A percentile compares a stretch with the other conserved stretches of the same genome.
Evolutionary conservation across 2,329 filamentous ascomycete genomes (phyloP).

Genomic region (Bipolaris gigantea): DNA sequence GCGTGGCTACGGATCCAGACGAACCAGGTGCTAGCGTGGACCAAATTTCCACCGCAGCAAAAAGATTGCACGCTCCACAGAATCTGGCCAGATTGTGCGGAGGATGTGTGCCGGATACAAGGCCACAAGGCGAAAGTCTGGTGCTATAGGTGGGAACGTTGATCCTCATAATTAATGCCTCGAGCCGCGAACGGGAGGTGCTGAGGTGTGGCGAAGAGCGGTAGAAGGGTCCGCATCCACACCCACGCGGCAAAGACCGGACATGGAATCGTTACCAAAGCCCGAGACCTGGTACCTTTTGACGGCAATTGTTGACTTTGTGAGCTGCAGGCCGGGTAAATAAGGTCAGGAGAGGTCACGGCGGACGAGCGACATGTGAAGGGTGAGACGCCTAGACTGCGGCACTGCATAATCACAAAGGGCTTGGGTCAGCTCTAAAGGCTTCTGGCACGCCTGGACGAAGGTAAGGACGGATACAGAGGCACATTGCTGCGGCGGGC

Average conservation of each 20-base stretch:
- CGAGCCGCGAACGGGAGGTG: conserved; percentile 4
- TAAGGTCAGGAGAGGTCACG: conserved; percentile 6
- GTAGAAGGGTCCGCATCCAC: neutral
- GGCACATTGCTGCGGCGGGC: neutral
- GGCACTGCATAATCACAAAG: conserved; percentile 20
- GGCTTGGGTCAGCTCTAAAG: conserved; percentile 12
- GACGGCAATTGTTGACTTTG: neutral
- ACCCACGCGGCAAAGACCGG: conserved; percentile 1
- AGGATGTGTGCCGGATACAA: conserved; percentile 2
- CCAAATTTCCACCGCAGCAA: conserved; percentile 4
- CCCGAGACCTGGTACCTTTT: neutral
- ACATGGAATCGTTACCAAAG: conserved; percentile 1
- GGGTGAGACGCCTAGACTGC: conserved; percentile 11
- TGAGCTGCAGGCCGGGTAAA: conserved; percentile 2
- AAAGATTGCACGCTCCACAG: conserved; percentile 4
- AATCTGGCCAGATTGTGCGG: conserved; percentile 9
- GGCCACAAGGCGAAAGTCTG: neutral
- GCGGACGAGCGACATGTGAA: neutral
- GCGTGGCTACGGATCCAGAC: conserved; percentile 1
- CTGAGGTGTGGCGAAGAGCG: neutral
- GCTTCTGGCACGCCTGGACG: neutral
- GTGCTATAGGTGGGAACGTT: neutral
- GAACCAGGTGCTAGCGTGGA: conserved; percentile 4
- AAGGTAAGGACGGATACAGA: neutral
- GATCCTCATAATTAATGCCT: conserved; percentile 10